Conservation (phyloP, 2,329 filamentous ascomycete species). For the Cordyceps pruinosa region DNA sequence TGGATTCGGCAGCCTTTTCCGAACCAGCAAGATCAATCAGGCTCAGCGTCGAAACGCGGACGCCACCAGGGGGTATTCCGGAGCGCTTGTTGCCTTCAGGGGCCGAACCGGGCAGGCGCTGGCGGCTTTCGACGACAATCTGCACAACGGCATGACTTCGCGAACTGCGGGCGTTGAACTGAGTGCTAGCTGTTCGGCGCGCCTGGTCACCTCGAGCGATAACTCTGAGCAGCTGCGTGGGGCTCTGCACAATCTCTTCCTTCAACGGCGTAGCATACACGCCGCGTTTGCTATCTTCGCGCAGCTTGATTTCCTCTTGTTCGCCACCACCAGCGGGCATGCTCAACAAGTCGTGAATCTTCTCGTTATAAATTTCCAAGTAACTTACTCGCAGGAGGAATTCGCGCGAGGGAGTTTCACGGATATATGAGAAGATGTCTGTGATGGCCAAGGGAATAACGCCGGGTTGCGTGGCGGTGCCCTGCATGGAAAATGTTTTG, state of each 20-base stretch:
- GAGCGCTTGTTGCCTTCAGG: constrained; percentile 57
- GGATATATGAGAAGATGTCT: constrained; percentile 98
- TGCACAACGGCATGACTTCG: constrained; percentile 97
- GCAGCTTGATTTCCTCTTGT: constrained; percentile 93
- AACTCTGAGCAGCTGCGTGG: constrained; percentile 87
- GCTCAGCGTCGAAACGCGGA: constrained; percentile 89
- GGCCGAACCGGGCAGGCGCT: constrained; percentile 59
- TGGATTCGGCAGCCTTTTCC: constrained; percentile 90
- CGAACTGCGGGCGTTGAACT: constrained; percentile 94
- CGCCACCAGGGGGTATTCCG: constrained; percentile 72
- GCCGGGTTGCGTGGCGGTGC: constrained; percentile 88
- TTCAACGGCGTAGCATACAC: constrained; percentile 95
- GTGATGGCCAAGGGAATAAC: constrained; percentile 97
- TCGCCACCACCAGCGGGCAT: constrained; percentile 55
- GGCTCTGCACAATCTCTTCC: constrained; percentile 97
- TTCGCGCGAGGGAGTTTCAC: constrained; percentile 89
- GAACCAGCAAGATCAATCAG: constrained; percentile 95
- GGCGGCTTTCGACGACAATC: constrained; percentile 94
- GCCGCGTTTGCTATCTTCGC: constrained; percentile 91
- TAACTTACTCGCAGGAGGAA: constrained; percentile 96
- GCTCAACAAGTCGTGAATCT: constrained; percentile 86
- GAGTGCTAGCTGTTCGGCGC: constrained; percentile 83
- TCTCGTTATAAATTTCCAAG: constrained; percentile 98
- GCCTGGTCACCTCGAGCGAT: constrained; percentile 92
- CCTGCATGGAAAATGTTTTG: constrained; percentile 99